phyloP scores from a whole-genome alignment of 805 yeast genomes.

The Zygosaccharomyces lentus region DNA sequence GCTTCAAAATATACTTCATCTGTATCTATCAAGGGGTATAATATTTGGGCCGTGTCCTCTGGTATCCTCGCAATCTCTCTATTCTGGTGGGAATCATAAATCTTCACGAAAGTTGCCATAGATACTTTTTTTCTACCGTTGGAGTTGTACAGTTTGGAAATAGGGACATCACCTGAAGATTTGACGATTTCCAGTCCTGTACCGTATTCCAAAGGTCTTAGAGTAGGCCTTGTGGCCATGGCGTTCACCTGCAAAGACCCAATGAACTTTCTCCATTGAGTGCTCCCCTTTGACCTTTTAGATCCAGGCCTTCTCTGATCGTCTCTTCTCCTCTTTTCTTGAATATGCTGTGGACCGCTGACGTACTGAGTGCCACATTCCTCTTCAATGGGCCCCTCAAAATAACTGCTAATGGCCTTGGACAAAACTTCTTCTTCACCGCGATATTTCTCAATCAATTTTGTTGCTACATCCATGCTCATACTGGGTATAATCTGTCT shows the following conservation, averaged over 20 bases:
- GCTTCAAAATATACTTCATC: conserved; percentile 52
- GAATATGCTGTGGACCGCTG: background rate
- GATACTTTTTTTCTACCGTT: conserved; percentile 23
- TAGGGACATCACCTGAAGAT: conserved; percentile 28
- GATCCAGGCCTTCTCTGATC: background rate
- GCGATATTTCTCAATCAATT: conserved; percentile 31
- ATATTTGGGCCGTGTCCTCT: conserved; percentile 59
- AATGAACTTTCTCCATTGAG: conserved; percentile 44
- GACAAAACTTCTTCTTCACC: conserved; percentile 30
- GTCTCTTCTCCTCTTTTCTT: conserved; percentile 7
- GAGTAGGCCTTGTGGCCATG: conserved; percentile 68
- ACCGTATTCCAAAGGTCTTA: conserved; percentile 41
- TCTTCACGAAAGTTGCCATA: conserved; percentile 35
- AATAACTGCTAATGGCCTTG: conserved; percentile 40
- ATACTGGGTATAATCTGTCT: conserved; percentile 37
- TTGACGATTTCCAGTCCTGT: conserved; percentile 41
- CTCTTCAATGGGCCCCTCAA: conserved; percentile 25
- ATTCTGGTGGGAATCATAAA: conserved; percentile 27
- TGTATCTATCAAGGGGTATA: conserved; percentile 58
- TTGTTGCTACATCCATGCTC: conserved; percentile 15
- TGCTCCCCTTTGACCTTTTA: conserved; percentile 15
- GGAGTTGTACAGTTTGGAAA: conserved; percentile 19
- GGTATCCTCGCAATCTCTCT: conserved; percentile 76
- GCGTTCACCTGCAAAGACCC: conserved; percentile 60
- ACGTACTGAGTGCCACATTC: conserved; percentile 8